These are phyloP conservation scores for Chimonanthus praecox DNA, from an alignment of 164 flowering plant species.

Conservation along the genomic window DNA sequence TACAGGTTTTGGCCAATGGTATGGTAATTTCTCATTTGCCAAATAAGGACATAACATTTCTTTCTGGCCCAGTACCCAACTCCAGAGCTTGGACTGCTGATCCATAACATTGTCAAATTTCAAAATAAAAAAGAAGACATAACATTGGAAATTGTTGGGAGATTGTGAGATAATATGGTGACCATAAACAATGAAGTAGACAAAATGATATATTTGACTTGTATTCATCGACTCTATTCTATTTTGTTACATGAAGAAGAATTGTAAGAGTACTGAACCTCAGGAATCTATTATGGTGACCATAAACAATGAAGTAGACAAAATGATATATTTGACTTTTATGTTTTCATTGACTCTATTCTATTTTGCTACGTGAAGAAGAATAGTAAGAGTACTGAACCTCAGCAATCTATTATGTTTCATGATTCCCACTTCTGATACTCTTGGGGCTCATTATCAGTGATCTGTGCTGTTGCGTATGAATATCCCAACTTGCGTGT, in stretches of 20 bases:
- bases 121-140: too few relatives aligned
- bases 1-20: neutral
- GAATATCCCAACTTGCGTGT: neutral
- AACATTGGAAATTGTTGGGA: too few relatives aligned
- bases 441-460: neutral
- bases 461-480: neutral
- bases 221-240: neutral
- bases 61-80: too few relatives aligned
- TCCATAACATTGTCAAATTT: too few relatives aligned
- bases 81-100: too few relatives aligned
- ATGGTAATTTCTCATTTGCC: neutral
- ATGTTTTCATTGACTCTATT: neutral
- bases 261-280: neutral
- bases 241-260: neutral
- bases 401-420: too few relatives aligned
- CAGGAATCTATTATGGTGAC: neutral
- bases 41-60: neutral
- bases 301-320: neutral
- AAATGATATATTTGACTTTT: too few relatives aligned
- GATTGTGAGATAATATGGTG: neutral
- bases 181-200: neutral
- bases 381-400: neutral
- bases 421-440: neutral
- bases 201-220: neutral
- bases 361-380: neutral